Percentiles rank a stretch among this genome's conserved stretches.
Conservation (phyloP, 345 rosid species). For the Pistacia integerrima region DNA sequence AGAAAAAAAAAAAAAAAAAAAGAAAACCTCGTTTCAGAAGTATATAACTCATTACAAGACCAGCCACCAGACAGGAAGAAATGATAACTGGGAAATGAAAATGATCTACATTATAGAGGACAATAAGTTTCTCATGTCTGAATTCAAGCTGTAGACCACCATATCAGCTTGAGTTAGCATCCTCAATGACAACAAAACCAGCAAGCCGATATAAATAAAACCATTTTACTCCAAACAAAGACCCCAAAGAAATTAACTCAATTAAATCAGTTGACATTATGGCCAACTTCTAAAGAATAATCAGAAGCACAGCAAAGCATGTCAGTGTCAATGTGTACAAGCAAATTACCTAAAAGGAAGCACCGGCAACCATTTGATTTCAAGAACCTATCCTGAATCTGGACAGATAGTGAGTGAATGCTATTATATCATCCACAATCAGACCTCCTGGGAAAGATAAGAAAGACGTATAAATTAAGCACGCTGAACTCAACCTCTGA, state of each 20-base stretch:
- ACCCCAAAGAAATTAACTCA: no score
- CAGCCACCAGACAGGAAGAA: background rate
- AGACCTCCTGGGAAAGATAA: background rate
- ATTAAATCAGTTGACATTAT: background rate
- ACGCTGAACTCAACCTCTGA: background rate
- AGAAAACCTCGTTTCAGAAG: background rate
- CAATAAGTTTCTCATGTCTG: background rate
- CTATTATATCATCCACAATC: background rate
- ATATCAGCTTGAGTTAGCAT: constrained; percentile 3
- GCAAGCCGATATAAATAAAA: background rate
- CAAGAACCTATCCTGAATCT: constrained; percentile 13
- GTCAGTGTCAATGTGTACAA: background rate
- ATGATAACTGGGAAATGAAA: background rate
- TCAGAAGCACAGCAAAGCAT: background rate
- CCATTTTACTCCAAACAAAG: background rate
- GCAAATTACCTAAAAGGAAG: constrained; percentile 6
- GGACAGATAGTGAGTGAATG: background rate
- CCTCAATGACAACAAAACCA: background rate
- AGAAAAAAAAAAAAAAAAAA: background rate
- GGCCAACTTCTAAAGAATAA: no score
- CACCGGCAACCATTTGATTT: constrained; percentile 1
- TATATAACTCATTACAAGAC: no score
- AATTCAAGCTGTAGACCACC: background rate
- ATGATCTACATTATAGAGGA: background rate
- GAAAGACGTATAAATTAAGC: background rate